phyloP scores from a whole-genome alignment of 2,329 filamentous ascomycete species.

The Aspergillus pseudonomiae region DNA sequence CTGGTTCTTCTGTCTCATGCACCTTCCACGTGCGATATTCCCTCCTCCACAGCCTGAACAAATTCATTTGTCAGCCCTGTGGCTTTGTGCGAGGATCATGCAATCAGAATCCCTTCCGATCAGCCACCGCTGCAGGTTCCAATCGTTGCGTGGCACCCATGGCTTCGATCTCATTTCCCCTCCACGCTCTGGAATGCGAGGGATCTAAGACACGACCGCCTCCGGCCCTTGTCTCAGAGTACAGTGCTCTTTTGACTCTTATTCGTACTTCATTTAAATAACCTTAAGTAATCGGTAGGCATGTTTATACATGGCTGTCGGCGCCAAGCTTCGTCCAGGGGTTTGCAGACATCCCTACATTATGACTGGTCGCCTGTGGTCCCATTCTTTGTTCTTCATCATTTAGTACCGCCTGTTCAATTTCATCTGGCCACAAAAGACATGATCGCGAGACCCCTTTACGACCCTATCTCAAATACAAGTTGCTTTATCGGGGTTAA shows the following conservation, averaged over 20 bases:
- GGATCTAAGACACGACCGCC: background rate
- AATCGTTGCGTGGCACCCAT: background rate
- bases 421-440: background rate
- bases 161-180: background rate
- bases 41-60: background rate
- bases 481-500: background rate
- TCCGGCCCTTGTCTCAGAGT: background rate
- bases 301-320: background rate
- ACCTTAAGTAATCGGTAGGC: too few relatives aligned
- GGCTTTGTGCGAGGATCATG: background rate
- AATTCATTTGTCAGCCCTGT: background rate
- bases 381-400: background rate
- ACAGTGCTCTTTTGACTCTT: background rate
- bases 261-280: background rate
- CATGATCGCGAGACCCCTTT: background rate
- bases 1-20: background rate
- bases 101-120: background rate
- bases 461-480: background rate
- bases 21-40: background rate
- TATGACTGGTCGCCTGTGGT: background rate
- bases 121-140: background rate
- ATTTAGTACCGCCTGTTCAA: too few relatives aligned
- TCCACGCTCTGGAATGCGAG: background rate
- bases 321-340: background rate
- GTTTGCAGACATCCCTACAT: background rate